Evolutionary conservation across 768 basidiomycete genomes (phyloP).

Genomic region (Obba rivulosa): DNA sequence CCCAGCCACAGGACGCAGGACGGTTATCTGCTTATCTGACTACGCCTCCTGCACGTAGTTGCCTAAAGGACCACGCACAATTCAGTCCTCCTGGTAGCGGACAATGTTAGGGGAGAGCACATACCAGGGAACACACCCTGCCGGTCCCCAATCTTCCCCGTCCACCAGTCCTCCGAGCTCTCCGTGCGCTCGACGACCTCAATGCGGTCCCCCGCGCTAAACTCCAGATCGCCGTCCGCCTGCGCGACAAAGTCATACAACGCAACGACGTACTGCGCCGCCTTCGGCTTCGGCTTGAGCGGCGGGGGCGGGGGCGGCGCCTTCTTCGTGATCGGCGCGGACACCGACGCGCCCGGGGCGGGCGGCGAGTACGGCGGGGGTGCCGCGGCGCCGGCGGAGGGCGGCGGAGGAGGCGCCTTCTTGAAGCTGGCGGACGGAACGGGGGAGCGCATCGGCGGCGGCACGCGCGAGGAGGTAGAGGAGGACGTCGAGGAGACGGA

Average conservation of each 20-base stretch:
- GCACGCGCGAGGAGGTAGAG: constrained; percentile 11
- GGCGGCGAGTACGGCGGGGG: constrained; percentile 35
- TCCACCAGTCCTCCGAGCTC: constrained; percentile 97
- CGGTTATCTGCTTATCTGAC: background rate
- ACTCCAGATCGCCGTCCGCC: constrained; percentile 90
- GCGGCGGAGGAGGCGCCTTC: constrained; percentile 39
- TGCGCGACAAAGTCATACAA: constrained; percentile 94
- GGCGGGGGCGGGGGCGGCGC: constrained; percentile 92
- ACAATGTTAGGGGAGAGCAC: constrained; percentile 12
- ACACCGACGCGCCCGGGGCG: constrained; percentile 22
- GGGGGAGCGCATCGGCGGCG: constrained; percentile 25
- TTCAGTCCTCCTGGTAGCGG: background rate
- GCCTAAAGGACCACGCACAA: constrained; percentile 29
- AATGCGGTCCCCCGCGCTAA: constrained; percentile 85
- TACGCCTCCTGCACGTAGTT: constrained; percentile 64
- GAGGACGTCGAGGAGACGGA: constrained; percentile 23
- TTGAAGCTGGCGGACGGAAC: constrained; percentile 33
- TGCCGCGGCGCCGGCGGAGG: constrained; percentile 22
- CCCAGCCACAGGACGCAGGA: no score
- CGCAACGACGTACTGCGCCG: constrained; percentile 79
- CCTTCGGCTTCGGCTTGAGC: constrained; percentile 82
- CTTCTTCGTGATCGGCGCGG: constrained; percentile 53
- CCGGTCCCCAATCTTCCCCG: constrained; percentile 73
- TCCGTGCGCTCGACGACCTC: constrained; percentile 81
- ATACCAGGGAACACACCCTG: constrained; percentile 90